phyloP scores from a whole-genome alignment of 345 rosid genomes.

The Pistacia atlantica region DNA sequence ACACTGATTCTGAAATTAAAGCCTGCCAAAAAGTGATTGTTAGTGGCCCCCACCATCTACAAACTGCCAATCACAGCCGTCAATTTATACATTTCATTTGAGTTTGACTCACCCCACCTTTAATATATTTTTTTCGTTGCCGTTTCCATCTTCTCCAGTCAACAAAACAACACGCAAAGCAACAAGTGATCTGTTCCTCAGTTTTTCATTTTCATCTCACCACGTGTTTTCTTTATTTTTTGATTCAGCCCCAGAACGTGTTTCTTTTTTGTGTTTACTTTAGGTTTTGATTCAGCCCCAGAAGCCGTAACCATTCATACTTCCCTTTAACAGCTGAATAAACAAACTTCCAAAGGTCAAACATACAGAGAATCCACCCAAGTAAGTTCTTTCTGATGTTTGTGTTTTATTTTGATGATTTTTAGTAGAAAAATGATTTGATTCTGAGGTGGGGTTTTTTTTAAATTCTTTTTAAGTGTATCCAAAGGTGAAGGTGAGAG shows the following conservation, averaged over 20 bases:
- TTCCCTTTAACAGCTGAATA: conserved; percentile 10
- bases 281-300: neutral
- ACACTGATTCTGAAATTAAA: neutral
- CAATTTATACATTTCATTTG: neutral
- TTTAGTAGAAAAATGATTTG: neutral
- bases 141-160: neutral
- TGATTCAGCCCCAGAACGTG: too few species aligned
- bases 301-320: conserved; percentile 4
- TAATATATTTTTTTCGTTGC: neutral
- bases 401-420: neutral
- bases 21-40: neutral
- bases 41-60: conserved; percentile 4
- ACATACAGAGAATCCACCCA: conserved; percentile 7
- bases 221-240: neutral
- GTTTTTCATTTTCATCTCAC: neutral
- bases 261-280: neutral
- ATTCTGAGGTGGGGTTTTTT: conserved; percentile 20
- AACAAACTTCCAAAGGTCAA: conserved; percentile 17
- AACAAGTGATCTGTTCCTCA: neutral
- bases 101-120: conserved; percentile 2
- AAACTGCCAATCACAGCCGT: neutral
- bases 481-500: conserved; percentile 57
- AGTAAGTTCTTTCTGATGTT: conserved; percentile 23
- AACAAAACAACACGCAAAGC: neutral
- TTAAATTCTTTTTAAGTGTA: conserved; percentile 45